phyloP scores from a whole-genome alignment of 192 early-diverging fungal genomes.

The Umbelopsis sp. region DNA sequence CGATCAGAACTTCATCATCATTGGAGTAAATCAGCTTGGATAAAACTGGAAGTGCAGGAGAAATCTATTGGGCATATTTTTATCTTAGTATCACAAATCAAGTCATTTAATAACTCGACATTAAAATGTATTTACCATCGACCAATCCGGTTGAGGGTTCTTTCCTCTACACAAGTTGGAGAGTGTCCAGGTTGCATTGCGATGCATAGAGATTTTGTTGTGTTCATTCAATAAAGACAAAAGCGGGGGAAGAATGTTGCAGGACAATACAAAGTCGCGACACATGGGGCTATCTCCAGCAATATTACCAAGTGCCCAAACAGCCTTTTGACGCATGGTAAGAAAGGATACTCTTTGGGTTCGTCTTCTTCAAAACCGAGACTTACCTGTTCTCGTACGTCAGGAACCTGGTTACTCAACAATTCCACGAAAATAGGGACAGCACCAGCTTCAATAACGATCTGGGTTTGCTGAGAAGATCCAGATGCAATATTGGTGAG shows the following conservation, averaged over 20 bases:
- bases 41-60: constrained; percentile 84
- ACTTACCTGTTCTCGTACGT: constrained; percentile 91
- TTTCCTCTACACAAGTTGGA: constrained; percentile 99
- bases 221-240: constrained; percentile 83
- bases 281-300: constrained; percentile 93
- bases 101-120: constrained; percentile 14
- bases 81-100: background rate
- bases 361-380: background rate
- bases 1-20: constrained; percentile 96
- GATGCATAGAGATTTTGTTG: constrained; percentile 95
- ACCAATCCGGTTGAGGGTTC: constrained; percentile 93
- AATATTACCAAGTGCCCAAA: constrained; percentile 99
- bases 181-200: constrained; percentile 99
- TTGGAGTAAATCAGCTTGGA: constrained; percentile 88
- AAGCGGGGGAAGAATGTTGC: constrained; percentile 87
- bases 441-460: constrained; percentile 90
- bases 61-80: constrained; percentile 60
- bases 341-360: background rate
- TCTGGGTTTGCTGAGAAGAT: constrained; percentile 90
- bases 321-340: constrained; percentile 58
- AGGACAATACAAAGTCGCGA: constrained; percentile 85
- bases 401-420: constrained; percentile 76
- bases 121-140: constrained; percentile 50
- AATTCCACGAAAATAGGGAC: constrained; percentile 92
- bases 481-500: constrained; percentile 99